phyloP scores from a whole-genome alignment of 495 filamentous ascomycete species.

The Neurospora sublineolata region DNA sequence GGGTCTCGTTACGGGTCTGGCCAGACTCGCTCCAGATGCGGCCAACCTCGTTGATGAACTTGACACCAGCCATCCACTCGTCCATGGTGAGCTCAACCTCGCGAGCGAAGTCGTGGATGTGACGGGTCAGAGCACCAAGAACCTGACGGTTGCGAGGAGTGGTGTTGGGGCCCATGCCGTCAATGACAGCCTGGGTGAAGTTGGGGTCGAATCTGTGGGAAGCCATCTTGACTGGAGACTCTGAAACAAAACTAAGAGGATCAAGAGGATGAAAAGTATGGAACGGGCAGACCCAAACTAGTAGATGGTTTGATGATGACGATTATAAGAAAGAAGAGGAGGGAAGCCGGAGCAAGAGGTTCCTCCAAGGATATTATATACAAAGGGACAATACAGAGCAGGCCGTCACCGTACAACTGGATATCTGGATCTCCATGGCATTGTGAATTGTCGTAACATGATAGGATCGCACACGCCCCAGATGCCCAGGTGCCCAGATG shows the following conservation, averaged over 20 bases:
- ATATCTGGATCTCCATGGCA: neutral
- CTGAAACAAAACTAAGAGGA: neutral
- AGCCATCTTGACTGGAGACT: slow-evolving; percentile 8
- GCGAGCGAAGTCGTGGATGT: slow-evolving; percentile 75
- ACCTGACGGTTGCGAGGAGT: slow-evolving; percentile 55
- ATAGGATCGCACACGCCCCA: slow-evolving; percentile 10
- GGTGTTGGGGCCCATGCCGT: slow-evolving; percentile 65
- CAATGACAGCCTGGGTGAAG: slow-evolving; percentile 65
- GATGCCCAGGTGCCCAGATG: slow-evolving; percentile 2
- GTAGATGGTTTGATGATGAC: neutral
- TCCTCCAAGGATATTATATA: neutral
- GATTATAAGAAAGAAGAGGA: neutral
- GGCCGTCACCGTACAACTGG: neutral
- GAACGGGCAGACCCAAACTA: neutral
- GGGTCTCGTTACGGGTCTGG: slow-evolving; percentile 63
- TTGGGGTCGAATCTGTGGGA: slow-evolving; percentile 53
- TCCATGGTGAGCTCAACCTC: slow-evolving; percentile 70
- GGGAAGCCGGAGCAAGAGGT: neutral
- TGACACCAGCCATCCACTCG: slow-evolving; percentile 70
- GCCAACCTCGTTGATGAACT: slow-evolving; percentile 44
- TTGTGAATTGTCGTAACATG: slow-evolving; percentile 10
- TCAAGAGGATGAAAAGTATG: neutral
- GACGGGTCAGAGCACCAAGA: slow-evolving; percentile 53
- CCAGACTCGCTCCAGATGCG: slow-evolving; percentile 39
- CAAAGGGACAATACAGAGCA: neutral